These are phyloP conservation scores for Hansfordia pulvinata DNA, from an alignment of 2,329 filamentous ascomycete genomes.

Conservation along the genomic window DNA sequence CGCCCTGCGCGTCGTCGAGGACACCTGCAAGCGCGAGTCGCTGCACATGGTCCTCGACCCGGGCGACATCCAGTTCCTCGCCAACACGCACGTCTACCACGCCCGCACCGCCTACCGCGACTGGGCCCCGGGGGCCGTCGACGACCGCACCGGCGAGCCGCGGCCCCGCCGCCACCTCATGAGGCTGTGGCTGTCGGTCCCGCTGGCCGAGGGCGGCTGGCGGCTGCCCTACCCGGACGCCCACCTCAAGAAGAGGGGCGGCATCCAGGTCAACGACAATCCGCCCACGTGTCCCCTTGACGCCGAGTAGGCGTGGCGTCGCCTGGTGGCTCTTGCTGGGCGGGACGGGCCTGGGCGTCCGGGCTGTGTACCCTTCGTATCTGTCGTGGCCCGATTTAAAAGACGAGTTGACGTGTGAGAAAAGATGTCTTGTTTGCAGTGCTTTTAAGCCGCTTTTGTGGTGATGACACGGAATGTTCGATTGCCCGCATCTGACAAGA, in stretches of 20 bases:
- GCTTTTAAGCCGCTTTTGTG: too few species aligned
- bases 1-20: conserved; percentile 58
- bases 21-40: conserved; percentile 57
- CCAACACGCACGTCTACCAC: conserved; percentile 70
- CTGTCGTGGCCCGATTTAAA: too few species aligned
- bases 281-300: conserved; percentile 62
- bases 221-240: conserved; percentile 70
- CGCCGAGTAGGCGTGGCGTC: too few species aligned
- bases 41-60: conserved; percentile 80
- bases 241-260: conserved; percentile 73
- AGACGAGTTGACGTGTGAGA: too few species aligned
- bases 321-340: too few species aligned
- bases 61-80: conserved; percentile 82
- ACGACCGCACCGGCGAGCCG: conserved; percentile 1
- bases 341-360: too few species aligned
- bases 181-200: conserved; percentile 73
- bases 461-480: too few species aligned
- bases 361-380: too few species aligned
- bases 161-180: conserved; percentile 64
- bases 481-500: too few species aligned
- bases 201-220: conserved; percentile 76
- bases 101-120: conserved; percentile 71
- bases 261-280: conserved; percentile 75
- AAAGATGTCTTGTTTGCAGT: too few species aligned
- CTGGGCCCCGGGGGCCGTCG: conserved; percentile 42